phyloP scores from a whole-genome alignment of 2,329 filamentous ascomycete genomes.

The Colletotrichum karsti region DNA sequence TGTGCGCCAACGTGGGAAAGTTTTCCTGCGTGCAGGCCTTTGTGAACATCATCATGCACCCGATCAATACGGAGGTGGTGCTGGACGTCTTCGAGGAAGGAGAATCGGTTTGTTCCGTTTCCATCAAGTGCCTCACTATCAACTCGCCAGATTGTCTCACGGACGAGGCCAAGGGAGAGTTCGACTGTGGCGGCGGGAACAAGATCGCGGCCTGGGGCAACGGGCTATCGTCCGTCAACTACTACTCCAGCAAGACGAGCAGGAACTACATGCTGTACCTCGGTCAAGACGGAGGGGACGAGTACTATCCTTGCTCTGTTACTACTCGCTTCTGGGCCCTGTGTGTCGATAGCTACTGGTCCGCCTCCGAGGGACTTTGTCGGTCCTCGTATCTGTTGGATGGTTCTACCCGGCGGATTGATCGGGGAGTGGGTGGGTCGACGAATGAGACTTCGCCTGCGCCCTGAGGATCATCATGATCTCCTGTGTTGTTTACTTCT shows the following conservation, averaged over 20 bases:
- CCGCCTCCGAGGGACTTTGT: neutral
- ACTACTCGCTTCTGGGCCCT: neutral
- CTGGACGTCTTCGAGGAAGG: neutral
- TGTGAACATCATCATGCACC: neutral
- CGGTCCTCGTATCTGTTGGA: neutral
- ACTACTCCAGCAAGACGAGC: neutral
- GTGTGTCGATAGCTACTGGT: neutral
- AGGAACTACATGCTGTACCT: neutral
- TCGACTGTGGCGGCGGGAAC: slow-evolving; percentile 4
- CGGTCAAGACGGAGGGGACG: neutral
- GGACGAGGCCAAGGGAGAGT: neutral
- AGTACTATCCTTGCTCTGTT: neutral
- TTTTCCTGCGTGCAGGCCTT: slow-evolving; percentile 2
- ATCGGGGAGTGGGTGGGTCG: neutral
- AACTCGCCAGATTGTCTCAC: neutral
- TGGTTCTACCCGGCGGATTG: neutral
- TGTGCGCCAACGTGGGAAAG: neutral
- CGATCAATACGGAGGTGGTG: neutral
- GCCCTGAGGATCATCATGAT: neutral
- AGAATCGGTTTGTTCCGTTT: neutral
- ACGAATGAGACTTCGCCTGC: neutral
- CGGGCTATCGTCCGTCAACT: neutral
- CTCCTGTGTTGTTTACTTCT: neutral
- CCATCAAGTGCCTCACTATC: neutral
- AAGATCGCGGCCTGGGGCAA: neutral